A percentile compares a stretch with the other conserved stretches of the same genome.
Conservation (phyloP, 345 rosid genomes). For the Sonneratia alba region DNA sequence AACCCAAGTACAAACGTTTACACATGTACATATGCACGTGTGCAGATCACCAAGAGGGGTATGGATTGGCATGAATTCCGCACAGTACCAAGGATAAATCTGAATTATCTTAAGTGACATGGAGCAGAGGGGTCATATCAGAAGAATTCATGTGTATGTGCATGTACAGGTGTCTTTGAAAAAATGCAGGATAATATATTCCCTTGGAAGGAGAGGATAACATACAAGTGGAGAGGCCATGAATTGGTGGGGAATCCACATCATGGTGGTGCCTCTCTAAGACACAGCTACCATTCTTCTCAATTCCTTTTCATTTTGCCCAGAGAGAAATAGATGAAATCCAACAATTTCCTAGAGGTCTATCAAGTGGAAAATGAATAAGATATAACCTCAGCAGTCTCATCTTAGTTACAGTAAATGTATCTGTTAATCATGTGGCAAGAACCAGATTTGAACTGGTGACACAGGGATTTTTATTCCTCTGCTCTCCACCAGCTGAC, state of each 20-base stretch:
- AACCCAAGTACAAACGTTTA: not conserved
- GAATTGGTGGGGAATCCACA: constrained; percentile 12
- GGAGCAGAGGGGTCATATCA: not conserved
- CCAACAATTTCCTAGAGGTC: not conserved
- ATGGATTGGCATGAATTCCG: not conserved
- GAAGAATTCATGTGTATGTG: not conserved
- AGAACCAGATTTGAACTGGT: no score
- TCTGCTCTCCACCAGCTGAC: no score
- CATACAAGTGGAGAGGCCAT: constrained; percentile 10
- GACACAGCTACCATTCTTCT: not conserved
- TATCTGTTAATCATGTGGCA: not conserved
- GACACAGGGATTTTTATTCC: no score
- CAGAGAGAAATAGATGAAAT: not conserved
- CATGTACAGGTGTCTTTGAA: not conserved
- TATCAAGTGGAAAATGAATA: not conserved
- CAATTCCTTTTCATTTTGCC: not conserved
- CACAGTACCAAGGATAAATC: not conserved
- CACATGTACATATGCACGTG: not conserved
- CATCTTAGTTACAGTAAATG: not conserved
- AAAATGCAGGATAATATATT: not conserved
- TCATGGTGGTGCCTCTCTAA: constrained; percentile 9
- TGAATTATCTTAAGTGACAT: not conserved
- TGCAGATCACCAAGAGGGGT: not conserved
- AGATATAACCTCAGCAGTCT: not conserved
- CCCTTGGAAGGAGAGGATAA: not conserved